Base-by-base conservation (phyloP, 306 rosid genomes). In the Lathyrus oleraceus region DNA sequence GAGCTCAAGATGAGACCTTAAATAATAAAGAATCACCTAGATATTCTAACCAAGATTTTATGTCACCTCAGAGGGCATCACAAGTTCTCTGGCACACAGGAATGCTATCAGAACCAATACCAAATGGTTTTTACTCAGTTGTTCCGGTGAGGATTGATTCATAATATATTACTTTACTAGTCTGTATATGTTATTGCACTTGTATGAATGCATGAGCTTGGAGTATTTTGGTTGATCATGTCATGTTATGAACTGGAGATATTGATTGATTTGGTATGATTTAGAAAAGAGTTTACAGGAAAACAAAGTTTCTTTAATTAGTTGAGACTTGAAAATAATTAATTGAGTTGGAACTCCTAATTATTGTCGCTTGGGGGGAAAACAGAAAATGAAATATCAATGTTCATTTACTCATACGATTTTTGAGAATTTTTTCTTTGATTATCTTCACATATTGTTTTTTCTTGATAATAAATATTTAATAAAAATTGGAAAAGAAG, bases 111-210 rank as follows among this genome's bases (percentile, higher is more conserved):
- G 95, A 88, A 81, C 89, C 86, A 1, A 91, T 94, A 73, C 99
- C 99, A 57, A 89, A 91, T 81, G 97, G 99, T 71, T 94, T 94
- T 83, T 94, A 94, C 74, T 94, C 95, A 58, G 84, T 91, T 65
- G 77, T 94, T 77, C 95, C 81, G 82, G 99, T 94, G 87, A 83
- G 91, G 65, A 32, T 43, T 49, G 17, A 39, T 69, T 64, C 73
- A 30, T 56, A 10, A 30, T 56, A 10, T 21, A 6, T 45, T 30
- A 21, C 65, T 72, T 69, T 73, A 38, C 23, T 44, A 28, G 47
- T 52, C 39, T 30, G 68, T 62, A 77, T 63, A 47, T 69, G 48
- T 39, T 52, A 57, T 73, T 70, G 27, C 76, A 43, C 57, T 69
- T 39, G 19, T 57, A 27, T 57, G 62, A 57, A 13, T 25, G 19